Base-by-base conservation (phyloP, 2,329 filamentous ascomycete species). In the Zymoseptoria tritici region DNA sequence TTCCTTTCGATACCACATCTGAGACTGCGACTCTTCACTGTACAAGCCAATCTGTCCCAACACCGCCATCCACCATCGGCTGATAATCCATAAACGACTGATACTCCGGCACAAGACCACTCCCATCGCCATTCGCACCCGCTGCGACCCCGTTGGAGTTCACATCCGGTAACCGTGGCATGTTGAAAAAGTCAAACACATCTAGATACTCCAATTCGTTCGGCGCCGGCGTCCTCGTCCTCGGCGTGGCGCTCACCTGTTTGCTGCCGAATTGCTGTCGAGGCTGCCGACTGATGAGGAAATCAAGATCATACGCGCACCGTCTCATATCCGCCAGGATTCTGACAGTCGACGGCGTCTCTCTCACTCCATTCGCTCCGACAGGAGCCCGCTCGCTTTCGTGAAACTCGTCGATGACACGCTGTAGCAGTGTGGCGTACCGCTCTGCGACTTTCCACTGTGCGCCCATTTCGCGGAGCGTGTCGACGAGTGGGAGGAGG, bases 171-270 rank as follows among this genome's bases (percentile, higher is more conserved):
- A 96, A 77, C 19, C 91, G 80, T 0, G 92, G 92, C 58, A 95
- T 85, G 71, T 96, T 96, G 80, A 96, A 97, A 71, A 95, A 96
- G 67, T 94, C 90, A 72, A 97, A 96, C 0, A 96, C 89, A 68
- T 96, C 91, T 2, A 96, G 79, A 71, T 95, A 96, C 72, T 96
- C 92, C 3, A 96, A 79, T 70, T 96, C 91, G 66, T 94, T 90
- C 1, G 88, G 83, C 9, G 85, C 88, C 0, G 90, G 89, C 54
- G 62, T 71, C 60, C 73, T 57, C 50, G 19, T 9, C 50, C 50
- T 24, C 20, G 50, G 50, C 20, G 50, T 24, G 11, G 50, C 19
- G 19, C 20, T 24, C 8, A 57, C 55, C 52, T 62, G 53, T 46
- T 60, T 67, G 2, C 53, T 31, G 6, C 62, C 64, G 55, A 68